Conservation (phyloP, 306 rosid species). For the Cucurbita maxima region DNA sequence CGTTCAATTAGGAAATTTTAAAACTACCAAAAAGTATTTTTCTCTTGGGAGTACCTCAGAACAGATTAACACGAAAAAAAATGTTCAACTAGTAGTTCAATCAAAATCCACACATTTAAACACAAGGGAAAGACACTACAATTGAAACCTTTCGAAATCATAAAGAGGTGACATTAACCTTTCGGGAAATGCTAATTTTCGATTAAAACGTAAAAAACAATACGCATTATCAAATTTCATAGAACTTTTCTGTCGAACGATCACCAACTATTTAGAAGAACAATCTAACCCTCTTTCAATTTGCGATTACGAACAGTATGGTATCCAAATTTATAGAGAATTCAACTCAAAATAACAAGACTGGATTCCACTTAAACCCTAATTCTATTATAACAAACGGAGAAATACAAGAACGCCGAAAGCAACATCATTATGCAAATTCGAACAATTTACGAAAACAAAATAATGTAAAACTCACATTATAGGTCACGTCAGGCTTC, state of each 20-base stretch:
- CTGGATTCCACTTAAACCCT: neutral
- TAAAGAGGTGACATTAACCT: neutral
- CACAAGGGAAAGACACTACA: neutral
- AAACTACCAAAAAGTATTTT: neutral
- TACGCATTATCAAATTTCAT: neutral
- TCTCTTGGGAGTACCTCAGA: neutral
- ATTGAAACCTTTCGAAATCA: neutral
- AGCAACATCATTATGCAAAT: neutral
- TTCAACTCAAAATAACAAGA: neutral
- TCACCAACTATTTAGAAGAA: neutral
- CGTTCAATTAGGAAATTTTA: neutral
- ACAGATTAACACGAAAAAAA: neutral
- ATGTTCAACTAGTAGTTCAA: neutral
- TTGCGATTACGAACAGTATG: neutral
- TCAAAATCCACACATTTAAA: neutral
- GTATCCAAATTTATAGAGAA: neutral
- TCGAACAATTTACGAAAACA: neutral
- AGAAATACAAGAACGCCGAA: neutral
- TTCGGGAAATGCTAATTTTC: neutral
- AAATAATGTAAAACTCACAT: conserved; percentile 25
- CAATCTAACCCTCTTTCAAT: neutral
- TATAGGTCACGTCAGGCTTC: conserved; percentile 95
- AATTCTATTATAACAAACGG: neutral
- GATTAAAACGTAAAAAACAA: neutral
- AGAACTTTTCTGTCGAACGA: neutral